A percentile compares a stretch with the other conserved stretches of the same genome.
These are phyloP conservation scores for Funneliformis mosseae DNA, from an alignment of 192 early-diverging fungal genomes.

Conservation along the genomic window DNA sequence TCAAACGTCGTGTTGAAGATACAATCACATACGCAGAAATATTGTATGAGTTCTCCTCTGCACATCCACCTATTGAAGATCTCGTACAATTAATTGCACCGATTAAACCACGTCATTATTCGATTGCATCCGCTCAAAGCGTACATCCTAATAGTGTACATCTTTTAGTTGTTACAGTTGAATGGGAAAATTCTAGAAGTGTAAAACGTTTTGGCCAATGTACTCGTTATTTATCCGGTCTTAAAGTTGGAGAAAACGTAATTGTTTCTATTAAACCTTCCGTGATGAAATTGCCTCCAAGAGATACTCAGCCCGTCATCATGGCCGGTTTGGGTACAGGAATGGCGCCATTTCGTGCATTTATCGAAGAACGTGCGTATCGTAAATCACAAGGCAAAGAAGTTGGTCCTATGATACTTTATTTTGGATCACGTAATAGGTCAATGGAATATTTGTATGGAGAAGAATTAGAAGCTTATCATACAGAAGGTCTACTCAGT, in stretches of 20 bases:
- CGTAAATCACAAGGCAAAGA: slow-evolving; percentile 72
- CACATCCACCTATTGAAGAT: slow-evolving; percentile 70
- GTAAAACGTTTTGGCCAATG: slow-evolving; percentile 82
- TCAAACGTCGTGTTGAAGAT: slow-evolving; percentile 80
- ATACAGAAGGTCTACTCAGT: slow-evolving; percentile 85
- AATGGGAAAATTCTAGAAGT: slow-evolving; percentile 76
- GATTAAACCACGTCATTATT: slow-evolving; percentile 97
- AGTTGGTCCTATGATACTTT: slow-evolving; percentile 93
- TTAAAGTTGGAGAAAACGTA: slow-evolving; percentile 69
- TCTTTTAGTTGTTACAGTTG: slow-evolving; percentile 88
- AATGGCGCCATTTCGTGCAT: slow-evolving; percentile 98
- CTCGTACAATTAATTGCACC: slow-evolving; percentile 75
- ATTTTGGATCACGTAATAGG: slow-evolving; percentile 95
- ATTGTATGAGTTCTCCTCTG: slow-evolving; percentile 83
- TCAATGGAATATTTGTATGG: slow-evolving; percentile 95
- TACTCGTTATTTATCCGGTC: slow-evolving; percentile 80
- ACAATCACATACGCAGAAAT: slow-evolving; percentile 87
- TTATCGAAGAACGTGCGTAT: slow-evolving; percentile 91
- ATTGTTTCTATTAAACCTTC: slow-evolving; percentile 93
- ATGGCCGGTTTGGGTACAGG: slow-evolving; percentile 98
- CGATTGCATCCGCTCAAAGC: slow-evolving; percentile 90
- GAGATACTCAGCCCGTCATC: slow-evolving; percentile 82
- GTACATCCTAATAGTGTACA: slow-evolving; percentile 90
- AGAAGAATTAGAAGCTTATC: slow-evolving; percentile 95
- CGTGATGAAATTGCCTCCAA: slow-evolving; percentile 92